These are phyloP conservation scores for Melaleuca quinquenervia DNA, from an alignment of 345 rosid species.

Conservation along the genomic window DNA sequence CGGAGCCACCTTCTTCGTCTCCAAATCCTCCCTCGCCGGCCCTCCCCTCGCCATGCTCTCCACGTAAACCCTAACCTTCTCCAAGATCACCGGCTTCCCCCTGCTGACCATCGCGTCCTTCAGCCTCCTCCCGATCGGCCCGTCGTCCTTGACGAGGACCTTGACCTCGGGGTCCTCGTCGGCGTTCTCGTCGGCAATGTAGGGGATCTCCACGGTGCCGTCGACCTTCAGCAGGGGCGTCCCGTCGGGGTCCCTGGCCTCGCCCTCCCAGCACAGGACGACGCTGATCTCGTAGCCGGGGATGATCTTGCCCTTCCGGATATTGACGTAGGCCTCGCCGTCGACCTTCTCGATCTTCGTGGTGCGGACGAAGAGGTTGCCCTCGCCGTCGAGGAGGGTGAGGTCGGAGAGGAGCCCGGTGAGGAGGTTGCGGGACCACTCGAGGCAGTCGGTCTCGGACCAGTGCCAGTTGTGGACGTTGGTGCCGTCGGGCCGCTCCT, in stretches of 20 bases:
- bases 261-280: constrained; percentile 75
- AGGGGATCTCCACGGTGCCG: constrained; percentile 78
- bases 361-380: constrained; percentile 40
- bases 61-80: constrained; percentile 63
- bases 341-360: constrained; percentile 66
- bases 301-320: constrained; percentile 86
- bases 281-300: constrained; percentile 88
- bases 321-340: constrained; percentile 93
- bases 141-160: constrained; percentile 71
- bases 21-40: constrained; percentile 77
- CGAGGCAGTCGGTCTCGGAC: constrained; percentile 89
- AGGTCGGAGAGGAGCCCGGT: constrained; percentile 36
- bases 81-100: constrained; percentile 68
- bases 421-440: constrained; percentile 69
- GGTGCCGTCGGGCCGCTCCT: constrained; percentile 91
- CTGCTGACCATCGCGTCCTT: constrained; percentile 68
- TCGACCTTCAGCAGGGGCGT: constrained; percentile 46
- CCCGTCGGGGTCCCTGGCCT: constrained; percentile 68
- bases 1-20: constrained; percentile 48
- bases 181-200: constrained; percentile 93
- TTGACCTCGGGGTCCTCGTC: constrained; percentile 82
- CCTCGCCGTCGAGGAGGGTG: constrained; percentile 57
- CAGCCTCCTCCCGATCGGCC: constrained; percentile 56
- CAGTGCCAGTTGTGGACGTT: constrained; percentile 99
- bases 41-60: constrained; percentile 79